Evolutionary conservation across 352 stramenopile species (phyloP).

Genomic region (Halophytophthora polymorphica): DNA sequence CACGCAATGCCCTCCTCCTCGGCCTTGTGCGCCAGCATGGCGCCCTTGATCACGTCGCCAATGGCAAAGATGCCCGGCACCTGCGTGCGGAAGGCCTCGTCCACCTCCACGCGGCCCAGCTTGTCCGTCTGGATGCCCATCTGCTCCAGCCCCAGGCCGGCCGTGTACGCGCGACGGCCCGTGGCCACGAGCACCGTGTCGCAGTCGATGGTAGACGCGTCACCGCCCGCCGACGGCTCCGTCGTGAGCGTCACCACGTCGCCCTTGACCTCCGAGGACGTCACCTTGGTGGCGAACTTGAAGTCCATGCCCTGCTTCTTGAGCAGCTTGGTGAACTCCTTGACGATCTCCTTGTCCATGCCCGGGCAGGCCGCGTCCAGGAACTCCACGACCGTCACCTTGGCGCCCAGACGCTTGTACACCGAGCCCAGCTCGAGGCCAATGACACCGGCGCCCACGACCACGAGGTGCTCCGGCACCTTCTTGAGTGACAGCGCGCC

Average conservation of each 20-base stretch:
- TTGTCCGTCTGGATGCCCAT: conserved; percentile 98
- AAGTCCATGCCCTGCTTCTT: conserved; percentile 99
- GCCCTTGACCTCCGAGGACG: conserved; percentile 86
- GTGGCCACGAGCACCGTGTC: conserved; percentile 83
- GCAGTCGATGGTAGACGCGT: conserved; percentile 57
- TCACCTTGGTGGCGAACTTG: conserved; percentile 97
- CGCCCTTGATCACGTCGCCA: conserved; percentile 96
- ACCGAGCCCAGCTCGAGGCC: conserved; percentile 98
- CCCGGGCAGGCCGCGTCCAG: conserved; percentile 92
- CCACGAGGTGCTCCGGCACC: conserved; percentile 94
- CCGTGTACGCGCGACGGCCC: conserved; percentile 95
- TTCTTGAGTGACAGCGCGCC: conserved; percentile 92
- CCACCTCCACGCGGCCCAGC: conserved; percentile 95
- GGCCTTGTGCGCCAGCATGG: conserved; percentile 99
- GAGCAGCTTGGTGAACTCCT: conserved; percentile 96
- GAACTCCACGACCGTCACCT: conserved; percentile 99
- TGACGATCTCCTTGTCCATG: conserved; percentile 94
- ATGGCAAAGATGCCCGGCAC: conserved; percentile 96
- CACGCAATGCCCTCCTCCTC: conserved; percentile 99
- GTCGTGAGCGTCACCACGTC: conserved; percentile 95
- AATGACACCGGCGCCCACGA: conserved; percentile 98
- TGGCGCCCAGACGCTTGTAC: conserved; percentile 92
- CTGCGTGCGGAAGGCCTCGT: conserved; percentile 96
- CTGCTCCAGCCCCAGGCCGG: conserved; percentile 94
- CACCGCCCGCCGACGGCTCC: conserved; percentile 79